Conservation (phyloP, 1,284 basidiomycete species). For the Puccinia coronata region DNA sequence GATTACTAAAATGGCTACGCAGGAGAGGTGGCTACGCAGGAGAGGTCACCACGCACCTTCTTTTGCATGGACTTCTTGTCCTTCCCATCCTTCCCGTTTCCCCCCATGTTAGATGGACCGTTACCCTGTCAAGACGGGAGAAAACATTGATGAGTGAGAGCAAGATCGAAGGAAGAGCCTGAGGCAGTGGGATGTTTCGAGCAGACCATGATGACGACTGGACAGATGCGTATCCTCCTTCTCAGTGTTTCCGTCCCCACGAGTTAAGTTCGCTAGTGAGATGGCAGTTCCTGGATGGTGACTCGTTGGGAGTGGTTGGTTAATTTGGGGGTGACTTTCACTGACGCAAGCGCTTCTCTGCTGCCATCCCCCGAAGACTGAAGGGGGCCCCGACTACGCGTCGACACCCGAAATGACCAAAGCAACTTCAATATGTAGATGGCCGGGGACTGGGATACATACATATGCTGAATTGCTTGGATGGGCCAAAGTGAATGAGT, state of each 20-base stretch:
- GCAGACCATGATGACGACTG: neutral
- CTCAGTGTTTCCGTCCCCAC: neutral
- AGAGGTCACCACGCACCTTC: conserved; percentile 10
- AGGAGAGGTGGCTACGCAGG: neutral
- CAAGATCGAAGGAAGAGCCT: neutral
- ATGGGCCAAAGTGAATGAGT: too few species aligned
- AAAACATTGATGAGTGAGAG: neutral
- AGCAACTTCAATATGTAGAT: too few species aligned
- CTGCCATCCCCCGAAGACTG: neutral
- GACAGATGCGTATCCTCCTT: neutral
- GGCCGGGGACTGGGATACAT: too few species aligned
- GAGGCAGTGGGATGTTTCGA: neutral
- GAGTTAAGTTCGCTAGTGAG: neutral
- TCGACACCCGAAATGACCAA: neutral
- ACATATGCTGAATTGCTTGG: too few species aligned
- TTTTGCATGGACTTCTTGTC: conserved; percentile 49
- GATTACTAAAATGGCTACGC: neutral
- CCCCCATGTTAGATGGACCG: conserved; percentile 48
- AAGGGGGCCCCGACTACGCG: neutral
- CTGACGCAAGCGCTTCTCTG: neutral
- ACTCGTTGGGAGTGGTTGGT: neutral
- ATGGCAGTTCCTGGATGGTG: neutral
- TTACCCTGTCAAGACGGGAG: conserved; percentile 39
- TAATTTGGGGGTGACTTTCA: neutral
- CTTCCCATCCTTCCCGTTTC: conserved; percentile 48